These are phyloP conservation scores for Thermomucor indicae-seudaticae DNA, from an alignment of 371 early-diverging fungal species.

Conservation along the genomic window DNA sequence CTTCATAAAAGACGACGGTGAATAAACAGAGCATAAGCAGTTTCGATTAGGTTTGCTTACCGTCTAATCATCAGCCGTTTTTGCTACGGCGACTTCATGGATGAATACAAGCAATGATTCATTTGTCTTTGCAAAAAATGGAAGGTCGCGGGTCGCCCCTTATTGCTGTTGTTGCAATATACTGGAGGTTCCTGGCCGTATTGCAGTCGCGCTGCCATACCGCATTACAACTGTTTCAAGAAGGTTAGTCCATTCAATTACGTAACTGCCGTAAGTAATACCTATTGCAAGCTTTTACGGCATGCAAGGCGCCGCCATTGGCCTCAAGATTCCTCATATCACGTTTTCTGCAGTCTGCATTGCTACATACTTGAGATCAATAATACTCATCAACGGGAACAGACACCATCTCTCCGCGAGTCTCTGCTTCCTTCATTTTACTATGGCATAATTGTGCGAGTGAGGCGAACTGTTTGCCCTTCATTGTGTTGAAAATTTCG, in stretches of 20 bases:
- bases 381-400: background rate
- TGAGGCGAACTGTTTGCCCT: background rate
- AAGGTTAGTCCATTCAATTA: no score
- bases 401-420: background rate
- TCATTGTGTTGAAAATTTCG: background rate
- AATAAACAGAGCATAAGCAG: no score
- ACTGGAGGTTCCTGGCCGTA: background rate
- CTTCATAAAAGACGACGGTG: no score
- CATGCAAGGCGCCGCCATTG: background rate
- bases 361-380: background rate
- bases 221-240: no score
- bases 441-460: background rate
- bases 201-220: no score
- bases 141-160: background rate
- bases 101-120: background rate
- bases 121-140: background rate
- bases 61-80: no score
- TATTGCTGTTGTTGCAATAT: background rate
- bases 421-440: background rate
- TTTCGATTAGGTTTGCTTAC: no score
- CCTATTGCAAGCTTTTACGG: background rate
- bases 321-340: background rate
- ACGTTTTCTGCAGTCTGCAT: background rate
- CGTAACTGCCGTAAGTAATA: background rate
- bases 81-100: no score